phyloP scores from a whole-genome alignment of 1,139 yeast genomes.

The Wickerhamomyces sp. region DNA sequence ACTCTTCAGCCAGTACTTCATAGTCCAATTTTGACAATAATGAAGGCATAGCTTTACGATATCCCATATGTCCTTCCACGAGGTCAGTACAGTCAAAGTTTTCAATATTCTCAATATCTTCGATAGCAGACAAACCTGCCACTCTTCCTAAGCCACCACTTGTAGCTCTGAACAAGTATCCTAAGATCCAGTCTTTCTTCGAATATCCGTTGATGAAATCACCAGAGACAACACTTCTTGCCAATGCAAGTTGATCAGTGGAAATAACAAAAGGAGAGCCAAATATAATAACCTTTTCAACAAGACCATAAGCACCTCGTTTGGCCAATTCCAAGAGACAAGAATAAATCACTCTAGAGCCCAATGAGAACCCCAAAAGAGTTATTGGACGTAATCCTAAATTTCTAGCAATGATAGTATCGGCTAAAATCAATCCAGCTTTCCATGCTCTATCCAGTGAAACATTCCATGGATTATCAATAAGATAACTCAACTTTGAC shows the following conservation, averaged over 20 bases:
- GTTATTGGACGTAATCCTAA: conserved; percentile 93
- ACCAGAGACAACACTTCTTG: conserved; percentile 87
- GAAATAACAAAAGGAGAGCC: conserved; percentile 88
- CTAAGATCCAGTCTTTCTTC: conserved; percentile 92
- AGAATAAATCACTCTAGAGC: conserved; percentile 88
- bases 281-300: conserved; percentile 82
- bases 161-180: conserved; percentile 91
- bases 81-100: conserved; percentile 81
- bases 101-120: conserved; percentile 59
- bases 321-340: conserved; percentile 84
- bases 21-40: conserved; percentile 65
- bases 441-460: conserved; percentile 97
- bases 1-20: conserved; percentile 84
- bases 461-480: conserved; percentile 98
- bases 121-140: conserved; percentile 82
- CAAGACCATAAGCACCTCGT: conserved; percentile 79
- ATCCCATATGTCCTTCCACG: conserved; percentile 96
- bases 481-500: conserved; percentile 79
- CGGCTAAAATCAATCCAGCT: conserved; percentile 89
- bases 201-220: conserved; percentile 87
- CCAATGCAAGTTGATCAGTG: conserved; percentile 70
- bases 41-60: conserved; percentile 88
- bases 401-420: conserved; percentile 79
- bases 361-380: conserved; percentile 88
- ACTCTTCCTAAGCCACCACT: conserved; percentile 89